Base-by-base conservation (phyloP, 305 asterid species). In the Fraxinus baroniana region DNA sequence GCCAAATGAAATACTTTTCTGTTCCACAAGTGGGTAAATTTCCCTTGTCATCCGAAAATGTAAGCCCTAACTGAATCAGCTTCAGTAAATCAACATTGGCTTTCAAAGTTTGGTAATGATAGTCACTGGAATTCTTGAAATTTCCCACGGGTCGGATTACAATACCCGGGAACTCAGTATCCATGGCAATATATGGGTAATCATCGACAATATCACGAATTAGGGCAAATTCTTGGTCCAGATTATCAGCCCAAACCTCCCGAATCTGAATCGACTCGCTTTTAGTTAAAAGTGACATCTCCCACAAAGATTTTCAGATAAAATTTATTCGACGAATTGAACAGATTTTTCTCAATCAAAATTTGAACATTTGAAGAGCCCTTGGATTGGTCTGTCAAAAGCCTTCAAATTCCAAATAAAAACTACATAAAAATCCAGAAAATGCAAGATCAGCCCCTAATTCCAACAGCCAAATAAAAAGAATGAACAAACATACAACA, bases 101-200 rank as follows among this genome's bases (percentile, higher is more conserved):
- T 70, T 70, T 70, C 76, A 70, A 32, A 4, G 41, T 70, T 13
- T 28, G 75, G 75, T 12, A 70, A 30, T 70, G 44, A 70, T 30
- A 70, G 18, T 70, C 76, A 17, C 28, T 70, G 37, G 76, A 28
- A 15, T 70, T 32, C 36, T 9, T 66, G 36, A 66, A 66, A 66
- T 66, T 66, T 32, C 74, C 35, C 74, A 66, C 74, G 36, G 76
- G 41, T 30, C 76, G 12, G 12, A 70, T 20, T 7, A 70, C 76
- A 32, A 70, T 70, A 5, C 41, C 41, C 1, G 44, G 75, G 76
- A 70, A 70, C 41, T 70, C 41, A 28, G 76, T 70, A 32, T 70
- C 76, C 76, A 70, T 70, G 12, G 76, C 41, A 32, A 32, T 70
- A 66, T 26, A 70, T 32, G 76, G 76, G 41, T 70, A 70, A 70